Conservation (phyloP, 1,139 yeast species). For the Arxiozyma slooffiae region DNA sequence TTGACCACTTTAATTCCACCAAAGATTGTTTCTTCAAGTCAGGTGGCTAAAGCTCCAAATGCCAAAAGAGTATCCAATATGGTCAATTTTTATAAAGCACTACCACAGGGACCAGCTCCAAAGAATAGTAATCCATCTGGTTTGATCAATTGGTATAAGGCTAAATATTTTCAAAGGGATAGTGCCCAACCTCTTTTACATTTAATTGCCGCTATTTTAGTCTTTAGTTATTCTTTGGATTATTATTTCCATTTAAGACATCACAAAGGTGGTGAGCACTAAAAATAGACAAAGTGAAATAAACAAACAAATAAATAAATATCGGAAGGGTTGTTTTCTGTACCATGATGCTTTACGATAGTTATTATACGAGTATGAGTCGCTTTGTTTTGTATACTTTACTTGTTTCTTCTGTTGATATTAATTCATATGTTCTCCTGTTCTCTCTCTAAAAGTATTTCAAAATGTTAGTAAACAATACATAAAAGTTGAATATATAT, state of each 20-base stretch:
- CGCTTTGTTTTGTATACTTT: background rate
- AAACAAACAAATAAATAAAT: background rate
- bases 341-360: background rate
- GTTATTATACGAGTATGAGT: background rate
- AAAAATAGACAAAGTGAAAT: background rate
- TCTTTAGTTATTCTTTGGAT: conserved; percentile 84
- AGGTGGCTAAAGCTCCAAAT: conserved; percentile 89
- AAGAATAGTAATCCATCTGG: conserved; percentile 48
- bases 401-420: background rate
- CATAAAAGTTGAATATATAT: background rate
- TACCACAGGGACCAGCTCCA: conserved; percentile 90
- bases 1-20: conserved; percentile 97
- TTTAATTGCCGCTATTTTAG: conserved; percentile 58
- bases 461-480: background rate
- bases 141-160: conserved; percentile 69
- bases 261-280: conserved; percentile 32
- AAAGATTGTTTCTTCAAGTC: conserved; percentile 94
- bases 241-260: conserved; percentile 81
- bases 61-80: conserved; percentile 96
- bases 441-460: background rate
- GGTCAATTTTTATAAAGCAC: conserved; percentile 87
- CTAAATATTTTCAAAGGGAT: conserved; percentile 70
- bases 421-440: too few relatives aligned
- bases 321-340: too few relatives aligned
- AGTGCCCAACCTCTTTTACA: conserved; percentile 76